Base-by-base conservation (phyloP, 164 flowering plant species). In the Piper betle region DNA sequence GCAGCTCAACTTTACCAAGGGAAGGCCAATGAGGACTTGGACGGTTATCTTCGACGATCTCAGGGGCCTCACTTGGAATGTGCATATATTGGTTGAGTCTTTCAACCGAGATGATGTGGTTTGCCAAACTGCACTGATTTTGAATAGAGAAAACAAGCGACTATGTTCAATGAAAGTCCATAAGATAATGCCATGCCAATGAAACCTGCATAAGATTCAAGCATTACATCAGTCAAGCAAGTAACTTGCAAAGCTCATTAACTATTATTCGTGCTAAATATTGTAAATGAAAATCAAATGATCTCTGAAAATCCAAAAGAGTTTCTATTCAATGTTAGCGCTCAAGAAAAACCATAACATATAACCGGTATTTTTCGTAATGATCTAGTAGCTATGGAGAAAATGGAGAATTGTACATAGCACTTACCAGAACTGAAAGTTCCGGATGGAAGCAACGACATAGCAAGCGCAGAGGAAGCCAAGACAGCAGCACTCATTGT, bases 101-200 rank as follows among this genome's bases (percentile, higher is more conserved):
- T 70, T 88, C 96, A 0, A 85, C 86, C 4, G 96, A 85, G 57
- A 86, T 68, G 4, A 86, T 85, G 37, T 59, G 59, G 69, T 84
- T 87, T 67, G 80, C 80, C 8, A 86, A 37, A 10, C 62, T 62
- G 72, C 93, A 84, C 64, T 81, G 83, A 59, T 62, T 68, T 67
- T 84, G 79, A 25, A 82, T 68, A 46, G 84, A 76, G 61, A 46
- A 60, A n/a, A 79, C 81, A 2, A 90, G 69, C 63, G 75, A 75
- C 40, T n/a, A 68, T 53, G 54, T 87, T 90, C 50, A 90, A 52
- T 0, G 97, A 80, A 41, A 89, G 84, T 46, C 87, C 96, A 66
- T 83, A 89, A 4, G 93, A 84, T 40, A 90, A 65, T 53, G 88
- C 85, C 90, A 90, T 82, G 57, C 97, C 96, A 63, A 86, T 65